Evolutionary conservation across 768 basidiomycete genomes (phyloP).

Genomic region (Kwoniella dejecticola): DNA sequence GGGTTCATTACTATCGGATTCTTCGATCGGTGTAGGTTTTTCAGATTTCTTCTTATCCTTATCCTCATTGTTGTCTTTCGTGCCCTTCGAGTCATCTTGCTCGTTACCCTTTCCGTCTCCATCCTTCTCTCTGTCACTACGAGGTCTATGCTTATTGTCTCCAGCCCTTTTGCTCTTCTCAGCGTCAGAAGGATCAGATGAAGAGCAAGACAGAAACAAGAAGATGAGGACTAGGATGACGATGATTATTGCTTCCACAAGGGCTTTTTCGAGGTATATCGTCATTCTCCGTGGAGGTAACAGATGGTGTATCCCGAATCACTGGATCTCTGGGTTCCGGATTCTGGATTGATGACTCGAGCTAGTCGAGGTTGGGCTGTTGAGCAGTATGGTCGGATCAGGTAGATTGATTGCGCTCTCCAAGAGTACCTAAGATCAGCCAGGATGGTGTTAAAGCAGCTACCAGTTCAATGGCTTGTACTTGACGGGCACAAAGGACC

Average conservation of each 20-base stretch:
- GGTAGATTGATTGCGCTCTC: no score
- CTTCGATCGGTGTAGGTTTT: neutral
- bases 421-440: no score
- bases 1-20: neutral
- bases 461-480: no score
- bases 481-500: no score
- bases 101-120: neutral
- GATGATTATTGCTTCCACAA: constrained; percentile 17
- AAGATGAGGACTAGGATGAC: constrained; percentile 14
- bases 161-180: neutral
- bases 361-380: no score
- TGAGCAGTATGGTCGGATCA: no score
- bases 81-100: neutral
- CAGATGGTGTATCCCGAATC: neutral
- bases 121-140: no score
- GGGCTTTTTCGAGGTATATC: constrained; percentile 18
- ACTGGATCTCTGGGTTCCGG: no score
- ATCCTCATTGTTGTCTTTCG: neutral
- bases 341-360: no score
- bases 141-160: no score
- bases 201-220: constrained; percentile 8
- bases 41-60: neutral
- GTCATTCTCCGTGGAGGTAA: constrained; percentile 1
- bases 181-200: neutral
- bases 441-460: no score